Evolutionary conservation across 495 filamentous ascomycete genomes (phyloP), one percentile per base, ranked within the genome.

Genomic region (Lasiosphaeriaceae sp.): DNA sequence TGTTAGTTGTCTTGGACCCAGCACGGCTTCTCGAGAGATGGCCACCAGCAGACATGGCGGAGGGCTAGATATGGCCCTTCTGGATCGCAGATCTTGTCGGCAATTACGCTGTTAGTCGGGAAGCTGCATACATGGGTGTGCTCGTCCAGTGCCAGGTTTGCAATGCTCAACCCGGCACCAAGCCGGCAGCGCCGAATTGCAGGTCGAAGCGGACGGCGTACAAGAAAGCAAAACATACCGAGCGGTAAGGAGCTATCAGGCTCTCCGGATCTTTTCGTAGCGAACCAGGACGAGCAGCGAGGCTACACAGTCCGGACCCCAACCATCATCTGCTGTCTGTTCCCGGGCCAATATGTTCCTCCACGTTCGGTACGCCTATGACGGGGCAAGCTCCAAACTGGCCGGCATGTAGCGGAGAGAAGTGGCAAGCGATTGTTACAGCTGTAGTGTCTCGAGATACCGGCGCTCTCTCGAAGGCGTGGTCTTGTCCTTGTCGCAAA

Each of bases 11-110:
- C 55, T 76, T 75, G 50, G 87, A 88, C 35, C 75, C 65, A 60
- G 85, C 83, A 62, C 83, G 85, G 66, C 83, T 80, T 72, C 83
- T 78, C 50, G 82, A 76, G 59, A 59, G 62, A 60, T 67, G 70
- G 55, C 67, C 72, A 55, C 75, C 65, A 62, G 69, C 69, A 52
- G 77, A 76, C 77, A 78, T 78, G 63, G 49, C 21, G 55, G 57
- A 54, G 57, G 60, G 49, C 56, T 64, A 70, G 63, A 66, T 72
- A 66, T 65, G 56, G 26, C 4, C 50, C 34, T 47, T 57, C 43
- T 58, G 26, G 53, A 61, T 61, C 48, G 54, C 24, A 56, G 57
- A 55, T 51, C 55, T 64, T 47, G 55, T 53, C 22, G 57, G 24
- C 52, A 62, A 49, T 39, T 53, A 21, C 21, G 34, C 44, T 57